Evolutionary conservation across 1,139 yeast genomes (phyloP).

Genomic region (Blastobotrys proliferans): DNA sequence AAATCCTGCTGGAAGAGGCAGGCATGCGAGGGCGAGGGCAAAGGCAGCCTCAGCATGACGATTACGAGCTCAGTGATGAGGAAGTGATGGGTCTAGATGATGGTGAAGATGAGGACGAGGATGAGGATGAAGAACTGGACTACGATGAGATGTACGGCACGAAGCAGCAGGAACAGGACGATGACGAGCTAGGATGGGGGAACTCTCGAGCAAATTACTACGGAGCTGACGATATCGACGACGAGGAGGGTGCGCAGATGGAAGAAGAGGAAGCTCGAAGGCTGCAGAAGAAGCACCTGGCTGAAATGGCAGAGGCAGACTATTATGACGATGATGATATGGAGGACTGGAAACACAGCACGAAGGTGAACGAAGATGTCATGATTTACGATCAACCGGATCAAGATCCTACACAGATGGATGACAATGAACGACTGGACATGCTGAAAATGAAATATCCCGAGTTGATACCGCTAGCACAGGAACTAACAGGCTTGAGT

Average conservation of each 20-base stretch:
- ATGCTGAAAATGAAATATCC: slow-evolving; percentile 47
- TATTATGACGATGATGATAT: slow-evolving; percentile 78
- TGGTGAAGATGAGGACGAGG: slow-evolving; percentile 29
- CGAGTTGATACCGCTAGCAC: slow-evolving; percentile 73
- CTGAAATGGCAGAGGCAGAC: slow-evolving; percentile 77
- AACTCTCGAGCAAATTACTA: slow-evolving; percentile 65
- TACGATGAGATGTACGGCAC: slow-evolving; percentile 28
- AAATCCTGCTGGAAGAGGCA: slow-evolving; percentile 56
- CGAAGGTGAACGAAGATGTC: slow-evolving; percentile 29
- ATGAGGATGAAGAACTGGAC: slow-evolving; percentile 28
- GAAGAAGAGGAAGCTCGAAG: slow-evolving; percentile 87
- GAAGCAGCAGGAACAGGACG: slow-evolving; percentile 48
- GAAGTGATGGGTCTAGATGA: slow-evolving; percentile 44
- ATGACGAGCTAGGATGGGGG: slow-evolving; percentile 75
- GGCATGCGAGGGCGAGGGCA: slow-evolving; percentile 38
- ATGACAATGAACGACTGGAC: slow-evolving; percentile 33
- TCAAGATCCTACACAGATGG: slow-evolving; percentile 40
- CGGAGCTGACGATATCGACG: slow-evolving; percentile 75
- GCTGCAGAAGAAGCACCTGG: slow-evolving; percentile 79
- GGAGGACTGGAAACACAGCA: slow-evolving; percentile 43
- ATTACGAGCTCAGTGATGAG: slow-evolving; percentile 48
- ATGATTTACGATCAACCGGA: slow-evolving; percentile 28
- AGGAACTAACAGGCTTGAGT: slow-evolving; percentile 53
- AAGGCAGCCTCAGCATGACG: slow-evolving; percentile 24
- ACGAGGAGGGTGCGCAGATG: slow-evolving; percentile 70